Evolutionary conservation across 2,329 filamentous ascomycete genomes (phyloP), one percentile per base, ranked within the genome.

Genomic region (Hypoxylon sp.): DNA sequence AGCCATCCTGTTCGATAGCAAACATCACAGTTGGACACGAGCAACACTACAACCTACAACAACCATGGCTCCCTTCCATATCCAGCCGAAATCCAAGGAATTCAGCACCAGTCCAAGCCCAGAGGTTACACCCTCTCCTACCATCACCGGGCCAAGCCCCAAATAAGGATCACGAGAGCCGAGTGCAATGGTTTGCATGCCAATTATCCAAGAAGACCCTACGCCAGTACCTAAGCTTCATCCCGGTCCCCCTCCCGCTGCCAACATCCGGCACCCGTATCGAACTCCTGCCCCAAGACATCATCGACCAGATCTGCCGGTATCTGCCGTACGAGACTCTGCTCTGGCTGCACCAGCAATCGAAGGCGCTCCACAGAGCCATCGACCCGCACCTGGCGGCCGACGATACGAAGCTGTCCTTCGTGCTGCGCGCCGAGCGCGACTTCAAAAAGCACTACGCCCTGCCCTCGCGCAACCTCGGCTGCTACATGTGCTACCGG

Each of bases 361-460:
- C 56, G 2, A 57, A 33, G 7, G n/a, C 46, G 2, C 54, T 72
- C 1, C 31, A 62, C 13, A 10, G 20, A 20, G 44, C 60, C 10
- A 48, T 73, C 54, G 22, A 72, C 63, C 69, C 71, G 30, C 31
- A 60, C 3, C 65, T 68, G 0, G 67, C 69, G 1, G 64, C 68
- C 13, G 37, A 70, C 55, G 64, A 64, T 2, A 64, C 66, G 6
- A 68, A 56, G 6, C 17, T 70, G 0, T 62, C 69, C 2, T 66
- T 70, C 40, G 69, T 72, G 10, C 57, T 72, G 1, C 68, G 66
- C 0, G 72, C 70, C 50, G 70, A 73, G 56, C 66, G 68, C n/a
- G 68, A 73, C 33, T 73, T 69, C 64, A 8, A 13, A 6, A 25
- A 66, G 35, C 71, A 72, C 62, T 64, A 53, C 35, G 35, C 4